phyloP scores from a whole-genome alignment of 2,329 filamentous ascomycete species.

The Fusarium sp. region DNA sequence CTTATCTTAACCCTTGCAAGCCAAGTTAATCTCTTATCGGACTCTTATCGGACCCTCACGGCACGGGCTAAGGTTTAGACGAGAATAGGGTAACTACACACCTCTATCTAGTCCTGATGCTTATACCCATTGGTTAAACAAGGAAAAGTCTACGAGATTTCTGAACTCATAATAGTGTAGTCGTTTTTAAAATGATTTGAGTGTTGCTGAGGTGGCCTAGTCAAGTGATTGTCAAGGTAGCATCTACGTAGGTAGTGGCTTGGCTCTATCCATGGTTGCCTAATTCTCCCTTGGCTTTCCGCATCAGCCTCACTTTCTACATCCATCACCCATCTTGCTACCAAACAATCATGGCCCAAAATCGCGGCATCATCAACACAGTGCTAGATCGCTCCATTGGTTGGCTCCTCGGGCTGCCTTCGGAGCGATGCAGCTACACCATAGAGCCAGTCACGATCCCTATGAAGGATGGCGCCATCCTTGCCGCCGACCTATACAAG shows the following conservation, averaged over 20 bases:
- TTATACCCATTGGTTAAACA: no score
- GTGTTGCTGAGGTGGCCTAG: no score
- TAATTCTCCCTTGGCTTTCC: not conserved
- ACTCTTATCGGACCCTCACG: no score
- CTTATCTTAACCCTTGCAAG: not conserved
- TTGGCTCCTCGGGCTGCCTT: not conserved
- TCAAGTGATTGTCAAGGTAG: not conserved
- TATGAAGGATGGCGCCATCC: not conserved
- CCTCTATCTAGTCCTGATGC: not conserved
- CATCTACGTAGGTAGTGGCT: not conserved
- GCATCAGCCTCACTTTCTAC: not conserved
- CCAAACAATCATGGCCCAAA: not conserved
- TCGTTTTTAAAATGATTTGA: not conserved
- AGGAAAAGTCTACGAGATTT: not conserved
- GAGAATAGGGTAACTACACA: not conserved
- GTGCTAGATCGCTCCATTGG: not conserved
- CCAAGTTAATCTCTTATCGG: not conserved
- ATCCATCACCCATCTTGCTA: no score
- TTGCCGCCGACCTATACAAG: not conserved
- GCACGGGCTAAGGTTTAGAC: not conserved
- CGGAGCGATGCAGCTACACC: not conserved
- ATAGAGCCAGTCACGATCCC: not conserved
- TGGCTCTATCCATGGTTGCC: not conserved
- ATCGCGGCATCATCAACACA: not conserved
- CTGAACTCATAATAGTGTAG: not conserved